Evolutionary conservation across 148 eudicot genomes (phyloP), one percentile per base, ranked within the genome.

Genomic region (Arbutus unedo): DNA sequence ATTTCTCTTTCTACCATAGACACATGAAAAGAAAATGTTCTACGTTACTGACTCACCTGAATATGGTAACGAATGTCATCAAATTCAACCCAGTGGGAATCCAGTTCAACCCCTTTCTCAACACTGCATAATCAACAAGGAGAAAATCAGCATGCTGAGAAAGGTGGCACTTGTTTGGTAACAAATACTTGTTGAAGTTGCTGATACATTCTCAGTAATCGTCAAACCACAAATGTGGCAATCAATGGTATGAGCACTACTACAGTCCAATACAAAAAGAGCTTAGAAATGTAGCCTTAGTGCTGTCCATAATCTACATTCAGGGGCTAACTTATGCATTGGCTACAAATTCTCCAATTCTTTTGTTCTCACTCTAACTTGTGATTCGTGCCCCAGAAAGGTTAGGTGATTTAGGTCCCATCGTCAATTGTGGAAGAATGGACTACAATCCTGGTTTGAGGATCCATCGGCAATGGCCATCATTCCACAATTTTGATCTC

Each of bases 71-170:
- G 95, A 64, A 96, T 92, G 82, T 96, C 99, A 84, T 91, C 94
- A 86, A 96, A 96, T 87, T 96, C 99, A 86, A 91, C 88, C 98
- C 97, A 96, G 64, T 93, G 93, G 89, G 91, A 90, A 67, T 96
- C 98, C 87, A 93, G 81, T 84, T 94, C 99, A 77, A 93, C 94
- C 82, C 98, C 99, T 81, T 92, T 96, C 73, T 92, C 99, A 82
- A 93, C 88, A 84, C 99, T 96, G 86, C 81, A 91, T 56, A 78
- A 70, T 45, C 49, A 78, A 77, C 23, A 50, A 41, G 43, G 31
- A 56, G 74, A 85, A 83, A 18, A 48, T 62, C 75, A 83, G 51
- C 67, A 78, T 66, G 38, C 71, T 25, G 47, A 19, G 8, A 73
- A 15, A 60, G 45, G 49, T 38, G 60, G 62, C 51, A 5, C 6